Evolutionary conservation across 139 green algal species (phyloP).

Genomic region (Tetradesmus obliquus): DNA sequence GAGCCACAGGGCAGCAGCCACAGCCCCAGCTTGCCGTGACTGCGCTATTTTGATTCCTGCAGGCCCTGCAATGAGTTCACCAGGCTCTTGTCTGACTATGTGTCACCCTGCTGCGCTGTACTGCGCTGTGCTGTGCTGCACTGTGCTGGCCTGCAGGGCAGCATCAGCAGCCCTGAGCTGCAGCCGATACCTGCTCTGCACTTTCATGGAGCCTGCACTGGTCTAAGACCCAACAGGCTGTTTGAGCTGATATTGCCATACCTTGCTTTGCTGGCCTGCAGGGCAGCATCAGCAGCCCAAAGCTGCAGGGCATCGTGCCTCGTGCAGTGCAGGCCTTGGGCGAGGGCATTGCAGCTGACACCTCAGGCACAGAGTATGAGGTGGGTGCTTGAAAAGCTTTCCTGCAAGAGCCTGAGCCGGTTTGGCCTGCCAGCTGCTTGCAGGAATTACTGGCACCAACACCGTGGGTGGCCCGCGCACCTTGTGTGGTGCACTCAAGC

Average conservation of each 20-base stretch:
- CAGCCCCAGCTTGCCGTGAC: not conserved
- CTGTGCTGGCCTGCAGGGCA: no score
- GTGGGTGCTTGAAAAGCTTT: not conserved
- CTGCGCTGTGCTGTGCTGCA: no score
- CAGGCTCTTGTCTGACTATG: no score
- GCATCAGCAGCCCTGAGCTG: no score
- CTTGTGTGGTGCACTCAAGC: no score
- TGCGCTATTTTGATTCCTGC: not conserved
- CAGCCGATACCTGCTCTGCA: not conserved
- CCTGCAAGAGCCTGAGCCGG: not conserved
- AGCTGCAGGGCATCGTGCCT: conserved; percentile 70
- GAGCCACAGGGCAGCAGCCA: not conserved
- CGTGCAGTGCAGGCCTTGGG: conserved; percentile 66
- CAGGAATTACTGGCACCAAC: not conserved
- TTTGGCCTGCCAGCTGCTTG: not conserved
- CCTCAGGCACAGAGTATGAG: conserved; percentile 51
- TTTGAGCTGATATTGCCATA: not conserved
- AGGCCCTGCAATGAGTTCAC: no score
- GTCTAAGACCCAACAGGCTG: not conserved
- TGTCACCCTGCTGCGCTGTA: no score
- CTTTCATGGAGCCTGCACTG: not conserved
- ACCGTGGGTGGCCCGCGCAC: no score
- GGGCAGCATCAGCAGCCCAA: conserved; percentile 50
- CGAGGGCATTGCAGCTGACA: conserved; percentile 49
- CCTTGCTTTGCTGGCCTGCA: conserved; percentile 5